Conservation (phyloP, 148 eudicot genomes). For the Rhododendron molle region DNA sequence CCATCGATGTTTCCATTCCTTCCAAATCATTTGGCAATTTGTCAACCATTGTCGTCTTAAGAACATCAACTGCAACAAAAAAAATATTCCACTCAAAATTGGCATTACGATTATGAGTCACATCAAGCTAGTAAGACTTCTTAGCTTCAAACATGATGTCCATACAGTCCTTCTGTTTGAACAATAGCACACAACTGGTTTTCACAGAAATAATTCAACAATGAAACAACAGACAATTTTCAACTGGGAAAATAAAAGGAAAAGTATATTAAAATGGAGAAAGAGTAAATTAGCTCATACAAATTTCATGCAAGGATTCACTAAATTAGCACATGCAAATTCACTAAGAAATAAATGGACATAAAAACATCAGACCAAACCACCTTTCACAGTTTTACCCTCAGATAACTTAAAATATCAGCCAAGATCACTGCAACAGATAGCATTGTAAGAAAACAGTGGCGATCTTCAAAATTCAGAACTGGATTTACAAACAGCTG, state of each 20-base stretch:
- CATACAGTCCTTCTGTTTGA: background rate
- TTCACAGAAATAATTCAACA: background rate
- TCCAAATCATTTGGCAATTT: constrained; percentile 90
- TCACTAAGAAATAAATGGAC: background rate
- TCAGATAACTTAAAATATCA: background rate
- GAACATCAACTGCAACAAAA: constrained; percentile 61
- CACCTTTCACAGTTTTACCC: background rate
- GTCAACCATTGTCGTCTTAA: constrained; percentile 79
- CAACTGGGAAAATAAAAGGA: background rate
- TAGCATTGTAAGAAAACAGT: background rate
- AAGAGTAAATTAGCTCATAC: background rate
- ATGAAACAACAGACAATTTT: background rate
- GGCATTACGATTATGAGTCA: background rate
- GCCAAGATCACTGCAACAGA: background rate
- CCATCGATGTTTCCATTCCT: constrained; percentile 36
- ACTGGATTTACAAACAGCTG: background rate
- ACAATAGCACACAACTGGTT: background rate
- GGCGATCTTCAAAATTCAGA: background rate
- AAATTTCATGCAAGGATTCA: background rate
- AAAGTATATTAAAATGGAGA: background rate
- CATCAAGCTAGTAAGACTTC: background rate
- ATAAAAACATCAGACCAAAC: background rate
- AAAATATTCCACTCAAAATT: background rate
- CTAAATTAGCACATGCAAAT: background rate
- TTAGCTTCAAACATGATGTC: background rate